Percentiles rank a stretch among this genome's conserved stretches.
Conservation (phyloP, 2,329 filamentous ascomycete species). For the Aspergillus texensis region DNA sequence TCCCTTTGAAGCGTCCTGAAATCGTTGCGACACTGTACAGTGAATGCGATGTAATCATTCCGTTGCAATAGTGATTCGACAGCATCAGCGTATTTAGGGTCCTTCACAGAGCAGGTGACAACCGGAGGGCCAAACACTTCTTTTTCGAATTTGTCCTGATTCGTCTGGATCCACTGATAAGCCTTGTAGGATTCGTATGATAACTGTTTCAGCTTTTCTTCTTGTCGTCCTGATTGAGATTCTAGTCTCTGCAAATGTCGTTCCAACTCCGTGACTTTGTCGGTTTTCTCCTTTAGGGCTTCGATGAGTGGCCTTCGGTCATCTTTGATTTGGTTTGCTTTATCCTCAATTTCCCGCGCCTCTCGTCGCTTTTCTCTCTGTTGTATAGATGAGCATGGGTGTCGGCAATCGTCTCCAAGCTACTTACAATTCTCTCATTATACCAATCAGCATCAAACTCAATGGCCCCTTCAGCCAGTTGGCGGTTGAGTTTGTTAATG, state of each 20-base stretch:
- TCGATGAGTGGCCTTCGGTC: constrained; percentile 35
- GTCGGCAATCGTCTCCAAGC: not conserved
- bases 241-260: constrained; percentile 63
- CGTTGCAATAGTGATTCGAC: constrained; percentile 61
- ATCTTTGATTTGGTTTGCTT: constrained; percentile 47
- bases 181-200: constrained; percentile 68
- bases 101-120: constrained; percentile 76
- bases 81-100: constrained; percentile 65
- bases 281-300: constrained; percentile 38
- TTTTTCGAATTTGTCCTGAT: constrained; percentile 70
- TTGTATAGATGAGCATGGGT: constrained; percentile 28
- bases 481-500: constrained; percentile 66
- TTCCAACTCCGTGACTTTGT: constrained; percentile 46
- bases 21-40: constrained; percentile 74
- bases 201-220: constrained; percentile 63
- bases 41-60: constrained; percentile 65
- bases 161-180: constrained; percentile 80
- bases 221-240: constrained; percentile 74
- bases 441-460: constrained; percentile 71
- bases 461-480: constrained; percentile 62
- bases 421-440: constrained; percentile 71
- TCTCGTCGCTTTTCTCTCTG: constrained; percentile 60
- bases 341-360: constrained; percentile 37
- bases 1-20: constrained; percentile 71
- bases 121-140: constrained; percentile 80